phyloP scores from a whole-genome alignment of 1,284 basidiomycete genomes.

The Porogramme epimiltina region DNA sequence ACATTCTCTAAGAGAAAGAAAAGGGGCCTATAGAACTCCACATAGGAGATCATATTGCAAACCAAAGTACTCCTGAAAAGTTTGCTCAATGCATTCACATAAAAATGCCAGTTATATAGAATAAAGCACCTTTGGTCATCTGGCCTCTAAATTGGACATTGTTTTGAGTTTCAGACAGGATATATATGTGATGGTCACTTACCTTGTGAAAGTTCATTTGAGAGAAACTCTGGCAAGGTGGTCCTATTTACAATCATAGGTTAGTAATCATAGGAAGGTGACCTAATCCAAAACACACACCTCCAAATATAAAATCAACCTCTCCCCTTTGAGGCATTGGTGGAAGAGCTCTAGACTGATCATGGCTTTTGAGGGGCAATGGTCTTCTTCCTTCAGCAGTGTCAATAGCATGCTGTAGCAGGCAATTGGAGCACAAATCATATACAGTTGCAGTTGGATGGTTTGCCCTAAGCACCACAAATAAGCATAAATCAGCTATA shows the following conservation, averaged over 20 bases:
- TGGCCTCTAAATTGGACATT: constrained; percentile 45
- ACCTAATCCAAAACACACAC: constrained; percentile 36
- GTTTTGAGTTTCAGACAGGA: neutral
- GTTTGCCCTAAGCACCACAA: constrained; percentile 47
- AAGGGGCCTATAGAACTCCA: constrained; percentile 64
- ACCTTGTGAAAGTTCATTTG: constrained; percentile 60
- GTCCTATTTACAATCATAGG: constrained; percentile 42
- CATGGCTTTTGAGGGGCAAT: constrained; percentile 38
- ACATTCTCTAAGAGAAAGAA: constrained; percentile 77
- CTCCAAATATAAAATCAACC: constrained; percentile 73
- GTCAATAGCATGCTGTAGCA: constrained; percentile 60
- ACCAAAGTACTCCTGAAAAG: constrained; percentile 55
- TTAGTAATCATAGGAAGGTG: neutral
- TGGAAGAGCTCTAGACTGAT: constrained; percentile 34
- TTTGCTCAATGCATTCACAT: neutral
- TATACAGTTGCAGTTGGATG: constrained; percentile 59
- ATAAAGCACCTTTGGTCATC: constrained; percentile 57
- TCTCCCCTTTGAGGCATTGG: constrained; percentile 57
- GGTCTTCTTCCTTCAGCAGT: constrained; percentile 42
- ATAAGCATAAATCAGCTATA: neutral
- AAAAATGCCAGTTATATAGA: too few species aligned
- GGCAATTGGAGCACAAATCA: constrained; percentile 60
- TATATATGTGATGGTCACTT: constrained; percentile 14
- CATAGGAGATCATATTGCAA: constrained; percentile 72
- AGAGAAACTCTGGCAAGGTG: constrained; percentile 73